A percentile compares a stretch with the other conserved stretches of the same genome.
Conservation (phyloP, 2,329 filamentous ascomycete genomes). For the Phyllosticta ampelicida region DNA sequence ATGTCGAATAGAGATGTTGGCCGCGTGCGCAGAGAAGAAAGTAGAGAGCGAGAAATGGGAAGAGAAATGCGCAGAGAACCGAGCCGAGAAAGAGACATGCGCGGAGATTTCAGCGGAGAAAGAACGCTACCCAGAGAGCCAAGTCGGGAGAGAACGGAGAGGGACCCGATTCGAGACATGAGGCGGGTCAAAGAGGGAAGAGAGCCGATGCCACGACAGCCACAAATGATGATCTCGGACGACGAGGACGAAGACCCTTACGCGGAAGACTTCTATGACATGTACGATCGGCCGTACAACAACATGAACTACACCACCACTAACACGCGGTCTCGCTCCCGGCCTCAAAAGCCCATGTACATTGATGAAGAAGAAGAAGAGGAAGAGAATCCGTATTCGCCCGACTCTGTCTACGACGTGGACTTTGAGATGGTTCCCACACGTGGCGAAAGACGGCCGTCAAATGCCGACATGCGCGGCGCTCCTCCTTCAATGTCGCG, state of each 20-base stretch:
- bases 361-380: constrained; percentile 65
- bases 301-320: constrained; percentile 17
- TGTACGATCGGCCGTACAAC: constrained; percentile 43
- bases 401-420: constrained; percentile 57
- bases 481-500: not conserved
- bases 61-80: not conserved
- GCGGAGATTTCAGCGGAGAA: constrained; percentile 22
- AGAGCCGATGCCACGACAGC: not conserved
- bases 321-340: constrained; percentile 23
- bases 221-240: constrained; percentile 25
- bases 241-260: constrained; percentile 50
- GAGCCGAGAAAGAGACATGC: not conserved
- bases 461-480: constrained; percentile 12
- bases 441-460: constrained; percentile 18
- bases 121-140: constrained; percentile 17
- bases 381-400: constrained; percentile 50
- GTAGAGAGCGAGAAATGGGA: constrained; percentile 8
- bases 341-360: constrained; percentile 44
- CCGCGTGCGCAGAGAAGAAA: constrained; percentile 1
- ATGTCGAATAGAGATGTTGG: constrained; percentile 11
- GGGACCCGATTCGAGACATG: not conserved
- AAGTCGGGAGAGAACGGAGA: constrained; percentile 12
- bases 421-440: constrained; percentile 68
- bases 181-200: constrained; percentile 14
- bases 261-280: constrained; percentile 50